Conservation (phyloP, 441 rosid genomes). For the Gossypium davidsonii region DNA sequence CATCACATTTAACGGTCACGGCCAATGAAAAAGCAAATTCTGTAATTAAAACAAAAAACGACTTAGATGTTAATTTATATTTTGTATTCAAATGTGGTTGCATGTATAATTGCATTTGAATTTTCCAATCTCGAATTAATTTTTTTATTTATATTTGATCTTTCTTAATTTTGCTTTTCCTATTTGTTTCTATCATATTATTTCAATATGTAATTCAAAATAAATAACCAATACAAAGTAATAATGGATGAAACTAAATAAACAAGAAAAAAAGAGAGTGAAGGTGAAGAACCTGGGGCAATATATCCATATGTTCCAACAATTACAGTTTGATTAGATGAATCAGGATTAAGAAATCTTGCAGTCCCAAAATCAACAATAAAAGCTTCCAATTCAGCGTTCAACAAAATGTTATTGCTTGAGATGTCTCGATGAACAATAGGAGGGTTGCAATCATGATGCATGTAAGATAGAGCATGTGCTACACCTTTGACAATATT, state of each 20-base stretch:
- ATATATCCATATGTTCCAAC: background rate
- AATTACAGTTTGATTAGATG: background rate
- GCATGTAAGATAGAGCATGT: background rate
- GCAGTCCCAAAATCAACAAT: background rate
- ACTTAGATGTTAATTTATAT: no score
- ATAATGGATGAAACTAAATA: no score
- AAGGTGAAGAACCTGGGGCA: background rate
- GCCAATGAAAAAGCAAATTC: background rate
- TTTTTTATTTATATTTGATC: no score
- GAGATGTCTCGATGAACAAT: slow-evolving; percentile 1
- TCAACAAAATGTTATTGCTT: background rate
- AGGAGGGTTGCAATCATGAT: background rate
- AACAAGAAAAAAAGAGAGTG: background rate
- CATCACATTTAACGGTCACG: background rate
- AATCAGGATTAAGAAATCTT: background rate
- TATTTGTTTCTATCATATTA: no score
- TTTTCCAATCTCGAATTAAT: no score
- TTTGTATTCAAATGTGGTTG: background rate
- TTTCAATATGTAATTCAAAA: no score
- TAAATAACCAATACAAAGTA: no score
- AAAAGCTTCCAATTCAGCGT: background rate
- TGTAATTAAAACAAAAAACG: background rate
- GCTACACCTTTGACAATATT: background rate
- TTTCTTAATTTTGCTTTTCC: no score
- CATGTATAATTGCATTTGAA: no score